Conservation (phyloP, 352 stramenopile species). For the Globisporangium apiculatum region DNA sequence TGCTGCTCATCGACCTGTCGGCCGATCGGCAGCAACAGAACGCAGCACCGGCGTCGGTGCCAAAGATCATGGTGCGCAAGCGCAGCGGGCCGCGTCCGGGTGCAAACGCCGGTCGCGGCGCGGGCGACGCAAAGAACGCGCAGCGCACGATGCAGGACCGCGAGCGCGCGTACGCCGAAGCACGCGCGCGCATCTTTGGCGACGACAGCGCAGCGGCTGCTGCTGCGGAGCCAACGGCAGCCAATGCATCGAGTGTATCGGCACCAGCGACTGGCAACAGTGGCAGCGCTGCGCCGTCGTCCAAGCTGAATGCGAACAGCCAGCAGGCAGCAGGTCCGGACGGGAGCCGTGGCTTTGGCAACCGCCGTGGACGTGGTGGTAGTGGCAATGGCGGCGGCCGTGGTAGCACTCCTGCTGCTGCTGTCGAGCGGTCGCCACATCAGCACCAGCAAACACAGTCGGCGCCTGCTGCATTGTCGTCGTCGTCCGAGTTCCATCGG, state of each 20-base stretch:
- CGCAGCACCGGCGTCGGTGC: constrained; percentile 64
- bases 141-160: constrained; percentile 85
- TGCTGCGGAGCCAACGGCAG: constrained; percentile 5
- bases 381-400: neutral
- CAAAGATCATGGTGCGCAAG: constrained; percentile 93
- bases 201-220: constrained; percentile 29
- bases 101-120: constrained; percentile 20
- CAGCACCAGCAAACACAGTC: neutral
- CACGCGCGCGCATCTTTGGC: constrained; percentile 92
- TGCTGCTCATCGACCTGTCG: constrained; percentile 88
- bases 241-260: neutral
- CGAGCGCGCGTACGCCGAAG: constrained; percentile 92
- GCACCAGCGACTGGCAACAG: neutral
- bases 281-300: constrained; percentile 6
- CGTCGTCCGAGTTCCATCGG: neutral
- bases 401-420: neutral
- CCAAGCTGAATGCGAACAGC: constrained; percentile 14
- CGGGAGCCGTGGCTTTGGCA: constrained; percentile 39
- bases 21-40: constrained; percentile 56
- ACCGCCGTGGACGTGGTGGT: constrained; percentile 1
- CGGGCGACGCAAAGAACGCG: constrained; percentile 35
- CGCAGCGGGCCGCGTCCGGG: constrained; percentile 24
- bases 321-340: constrained; percentile 51
- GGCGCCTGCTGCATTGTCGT: neutral
- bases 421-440: neutral